Evolutionary conservation across 1,284 basidiomycete genomes (phyloP), one percentile per base, ranked within the genome.

Genomic region (Trametes sp.): DNA sequence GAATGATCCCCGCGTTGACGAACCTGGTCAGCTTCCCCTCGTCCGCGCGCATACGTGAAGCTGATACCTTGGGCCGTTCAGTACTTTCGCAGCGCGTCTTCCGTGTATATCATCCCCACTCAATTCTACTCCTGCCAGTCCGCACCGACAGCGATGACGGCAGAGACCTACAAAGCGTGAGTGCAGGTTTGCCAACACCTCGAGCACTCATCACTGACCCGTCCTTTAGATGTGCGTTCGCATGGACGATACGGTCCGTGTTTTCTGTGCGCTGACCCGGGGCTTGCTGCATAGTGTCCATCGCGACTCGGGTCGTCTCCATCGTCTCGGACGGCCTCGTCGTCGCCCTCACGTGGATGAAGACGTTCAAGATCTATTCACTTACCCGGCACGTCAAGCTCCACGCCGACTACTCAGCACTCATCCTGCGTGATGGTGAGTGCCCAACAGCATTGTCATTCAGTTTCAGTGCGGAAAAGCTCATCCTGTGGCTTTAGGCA

Each of bases 251-350:
- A 2, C 9, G 36, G 19, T 42, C 13, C 31, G 11, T 33, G n/a
- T n/a, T n/a, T n/a, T n/a, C n/a, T n/a, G n/a, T n/a, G n/a, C n/a
- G n/a, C n/a, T n/a, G n/a, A n/a, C n/a, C n/a, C n/a, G n/a, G n/a
- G n/a, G n/a, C n/a, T n/a, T n/a, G n/a, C n/a, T n/a, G n/a, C n/a
- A n/a, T 29, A 70, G 69, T 63, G 23, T 55, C 64, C 24, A 56
- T 70, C 31, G 63, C 59, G 16, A 64, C 63, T 3, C 62, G 69
- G 11, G 54, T 57, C 6, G 31, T 64, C n/a, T 41, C 69, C 7
- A 66, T 70, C 19, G 28, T 66, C 9, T 63, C 64, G 1, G 69
- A 70, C 52, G 66, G 66, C 6, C n/a, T 70, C 19, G 66, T 68
- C 11, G 58, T 68, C 23, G 55, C 61, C 6, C 45, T 70, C 7